These are phyloP conservation scores for Zangia roseola DNA, from an alignment of 768 basidiomycete species.

Conservation along the genomic window DNA sequence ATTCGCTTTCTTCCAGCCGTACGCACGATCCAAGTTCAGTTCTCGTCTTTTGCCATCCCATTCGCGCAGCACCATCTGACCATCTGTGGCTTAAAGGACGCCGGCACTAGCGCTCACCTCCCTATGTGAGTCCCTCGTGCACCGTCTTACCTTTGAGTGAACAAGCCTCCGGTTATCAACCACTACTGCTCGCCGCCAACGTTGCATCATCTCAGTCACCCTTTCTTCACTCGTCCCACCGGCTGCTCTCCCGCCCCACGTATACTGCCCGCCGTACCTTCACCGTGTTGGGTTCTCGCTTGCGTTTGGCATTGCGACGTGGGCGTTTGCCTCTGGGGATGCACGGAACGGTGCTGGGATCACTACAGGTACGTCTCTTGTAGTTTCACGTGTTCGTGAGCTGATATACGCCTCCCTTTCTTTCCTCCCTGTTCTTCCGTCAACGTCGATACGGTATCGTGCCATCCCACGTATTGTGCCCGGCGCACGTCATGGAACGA, in stretches of 20 bases:
- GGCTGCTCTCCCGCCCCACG: conserved; percentile 25
- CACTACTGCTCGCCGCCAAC: too few relatives aligned
- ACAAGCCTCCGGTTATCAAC: neutral
- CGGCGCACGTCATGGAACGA: too few relatives aligned
- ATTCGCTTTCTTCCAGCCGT: conserved; percentile 29
- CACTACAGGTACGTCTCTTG: conserved; percentile 26
- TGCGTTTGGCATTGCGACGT: conserved; percentile 44
- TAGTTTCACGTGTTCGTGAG: neutral
- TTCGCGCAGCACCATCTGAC: conserved; percentile 15
- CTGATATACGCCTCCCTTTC: neutral
- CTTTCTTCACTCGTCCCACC: conserved; percentile 37
- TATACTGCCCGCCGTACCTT: conserved; percentile 41
- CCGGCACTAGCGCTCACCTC: conserved; percentile 33
- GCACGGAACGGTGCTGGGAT: conserved; percentile 45
- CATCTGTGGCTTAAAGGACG: conserved; percentile 12
- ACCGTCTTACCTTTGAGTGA: neutral
- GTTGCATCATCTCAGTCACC: conserved; percentile 29
- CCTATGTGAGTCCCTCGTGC: conserved; percentile 30
- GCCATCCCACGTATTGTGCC: too few relatives aligned
- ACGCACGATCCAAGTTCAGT: conserved; percentile 33
- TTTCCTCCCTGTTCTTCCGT: too few relatives aligned
- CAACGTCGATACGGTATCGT: too few relatives aligned
- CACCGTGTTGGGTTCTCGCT: conserved; percentile 44
- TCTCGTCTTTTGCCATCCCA: neutral
- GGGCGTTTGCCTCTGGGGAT: conserved; percentile 40